Conservation (phyloP, 192 early-diverging fungal species). For the Lunasporangiospora selenospora region DNA sequence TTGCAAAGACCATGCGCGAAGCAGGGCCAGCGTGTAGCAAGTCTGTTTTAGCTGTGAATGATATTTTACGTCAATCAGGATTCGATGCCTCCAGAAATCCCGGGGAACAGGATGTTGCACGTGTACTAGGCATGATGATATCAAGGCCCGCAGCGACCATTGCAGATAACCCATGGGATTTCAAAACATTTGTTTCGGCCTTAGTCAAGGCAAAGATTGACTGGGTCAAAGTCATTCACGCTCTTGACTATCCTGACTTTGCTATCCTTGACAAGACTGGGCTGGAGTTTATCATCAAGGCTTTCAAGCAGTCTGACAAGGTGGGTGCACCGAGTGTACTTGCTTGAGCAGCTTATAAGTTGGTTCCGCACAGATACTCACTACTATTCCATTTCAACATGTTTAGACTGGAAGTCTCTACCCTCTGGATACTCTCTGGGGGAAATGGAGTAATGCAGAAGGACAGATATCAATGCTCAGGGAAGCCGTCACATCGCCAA, state of each 20-base stretch:
- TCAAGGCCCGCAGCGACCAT: conserved; percentile 44
- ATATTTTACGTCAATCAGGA: conserved; percentile 50
- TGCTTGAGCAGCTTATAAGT: neutral
- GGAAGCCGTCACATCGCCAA: conserved; percentile 63
- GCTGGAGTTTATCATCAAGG: conserved; percentile 66
- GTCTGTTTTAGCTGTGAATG: conserved; percentile 45
- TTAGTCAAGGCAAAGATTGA: conserved; percentile 59
- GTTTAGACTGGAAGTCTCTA: conserved; percentile 66
- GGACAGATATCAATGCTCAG: conserved; percentile 76
- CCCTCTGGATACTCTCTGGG: conserved; percentile 74
- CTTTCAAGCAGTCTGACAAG: conserved; percentile 63
- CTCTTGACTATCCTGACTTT: conserved; percentile 71
- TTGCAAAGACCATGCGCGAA: conserved; percentile 57
- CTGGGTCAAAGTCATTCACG: conserved; percentile 68
- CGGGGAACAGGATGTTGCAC: conserved; percentile 62
- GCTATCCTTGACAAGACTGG: conserved; percentile 59
- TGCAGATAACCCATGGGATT: conserved; percentile 62
- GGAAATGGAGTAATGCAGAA: conserved; percentile 72
- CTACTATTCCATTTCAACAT: neutral
- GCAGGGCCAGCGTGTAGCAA: conserved; percentile 59
- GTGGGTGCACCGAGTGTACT: conserved; percentile 21
- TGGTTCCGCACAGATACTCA: neutral
- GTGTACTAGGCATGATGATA: conserved; percentile 70
- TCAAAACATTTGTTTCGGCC: conserved; percentile 63
- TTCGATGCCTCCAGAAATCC: conserved; percentile 36